Evolutionary conservation across 2,329 filamentous ascomycete genomes (phyloP).

Genomic region (Byssochlamys sp.): DNA sequence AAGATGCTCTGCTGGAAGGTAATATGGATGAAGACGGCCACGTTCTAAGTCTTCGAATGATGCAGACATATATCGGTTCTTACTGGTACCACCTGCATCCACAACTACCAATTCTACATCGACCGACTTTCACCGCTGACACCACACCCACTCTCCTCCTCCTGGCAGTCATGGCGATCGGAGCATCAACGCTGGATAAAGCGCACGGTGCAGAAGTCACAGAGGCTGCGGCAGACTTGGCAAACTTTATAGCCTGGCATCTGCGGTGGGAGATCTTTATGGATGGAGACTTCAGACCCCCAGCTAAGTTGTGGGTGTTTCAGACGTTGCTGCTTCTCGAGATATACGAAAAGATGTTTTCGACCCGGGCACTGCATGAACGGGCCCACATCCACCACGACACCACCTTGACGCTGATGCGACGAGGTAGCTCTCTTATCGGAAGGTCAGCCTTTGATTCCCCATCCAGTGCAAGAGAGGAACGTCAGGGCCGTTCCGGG

Average conservation of each 20-base stretch:
- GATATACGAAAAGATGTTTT: constrained; percentile 96
- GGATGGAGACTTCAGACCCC: constrained; percentile 77
- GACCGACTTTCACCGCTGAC: constrained; percentile 83
- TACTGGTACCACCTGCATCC: constrained; percentile 95
- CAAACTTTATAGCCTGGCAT: constrained; percentile 85
- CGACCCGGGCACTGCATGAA: constrained; percentile 81
- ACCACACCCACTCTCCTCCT: constrained; percentile 75
- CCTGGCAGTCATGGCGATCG: constrained; percentile 82
- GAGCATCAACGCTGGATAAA: constrained; percentile 79
- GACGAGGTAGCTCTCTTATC: constrained; percentile 80
- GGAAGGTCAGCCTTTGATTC: constrained; percentile 77
- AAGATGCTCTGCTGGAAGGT: constrained; percentile 68
- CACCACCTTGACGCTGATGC: constrained; percentile 89
- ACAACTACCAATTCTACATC: constrained; percentile 87
- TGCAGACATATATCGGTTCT: constrained; percentile 85
- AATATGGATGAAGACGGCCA: constrained; percentile 56
- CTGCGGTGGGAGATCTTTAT: constrained; percentile 94
- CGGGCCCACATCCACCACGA: constrained; percentile 93
- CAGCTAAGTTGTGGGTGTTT: constrained; percentile 92
- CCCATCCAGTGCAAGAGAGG: constrained; percentile 63
- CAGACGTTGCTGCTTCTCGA: constrained; percentile 82
- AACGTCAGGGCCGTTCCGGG: constrained; percentile 32
- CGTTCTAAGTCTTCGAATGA: constrained; percentile 77
- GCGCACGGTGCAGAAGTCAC: constrained; percentile 65
- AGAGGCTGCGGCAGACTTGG: constrained; percentile 67